Percentiles rank a stretch among this genome's conserved stretches.
Conservation (phyloP, 148 eudicot genomes). For the Vaccinium vitisidaea region DNA sequence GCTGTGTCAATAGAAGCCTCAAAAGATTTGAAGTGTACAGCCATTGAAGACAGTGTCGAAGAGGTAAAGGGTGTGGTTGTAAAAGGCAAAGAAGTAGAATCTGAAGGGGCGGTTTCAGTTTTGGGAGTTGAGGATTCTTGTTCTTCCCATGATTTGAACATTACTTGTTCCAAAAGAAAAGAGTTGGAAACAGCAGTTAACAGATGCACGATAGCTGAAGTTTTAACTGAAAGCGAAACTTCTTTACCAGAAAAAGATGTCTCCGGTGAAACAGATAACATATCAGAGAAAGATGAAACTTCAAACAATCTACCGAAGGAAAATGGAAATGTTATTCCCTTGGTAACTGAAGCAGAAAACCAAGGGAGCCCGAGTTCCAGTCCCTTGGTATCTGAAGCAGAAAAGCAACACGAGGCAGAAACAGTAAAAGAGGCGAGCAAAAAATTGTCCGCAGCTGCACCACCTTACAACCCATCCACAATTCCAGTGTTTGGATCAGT, state of each 20-base stretch:
- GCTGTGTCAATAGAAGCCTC: neutral
- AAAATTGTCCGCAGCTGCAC: slow-evolving; percentile 89
- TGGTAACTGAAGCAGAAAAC: slow-evolving; percentile 41
- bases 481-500: slow-evolving; percentile 64
- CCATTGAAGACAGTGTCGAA: slow-evolving; percentile 23
- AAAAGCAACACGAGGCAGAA: slow-evolving; percentile 52
- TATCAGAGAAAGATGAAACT: slow-evolving; percentile 16
- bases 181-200: slow-evolving; percentile 25
- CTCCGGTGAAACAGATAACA: slow-evolving; percentile 14
- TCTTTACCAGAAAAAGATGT: slow-evolving; percentile 23
- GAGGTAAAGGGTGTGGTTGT: slow-evolving; percentile 14
- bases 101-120: neutral
- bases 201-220: slow-evolving; percentile 14
- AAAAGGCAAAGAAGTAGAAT: slow-evolving; percentile 14
- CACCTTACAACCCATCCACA: slow-evolving; percentile 78
- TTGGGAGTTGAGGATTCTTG: slow-evolving; percentile 22
- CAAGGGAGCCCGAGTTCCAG: slow-evolving; percentile 18
- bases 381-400: slow-evolving; percentile 33
- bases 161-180: slow-evolving; percentile 17
- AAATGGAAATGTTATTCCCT: slow-evolving; percentile 15
- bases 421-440: slow-evolving; percentile 58
- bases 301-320: neutral
- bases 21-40: slow-evolving; percentile 2
- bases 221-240: slow-evolving; percentile 6
- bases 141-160: slow-evolving; percentile 17